Evolutionary conservation across 306 rosid genomes (phyloP).

Genomic region (Ochetophila trinervis): DNA sequence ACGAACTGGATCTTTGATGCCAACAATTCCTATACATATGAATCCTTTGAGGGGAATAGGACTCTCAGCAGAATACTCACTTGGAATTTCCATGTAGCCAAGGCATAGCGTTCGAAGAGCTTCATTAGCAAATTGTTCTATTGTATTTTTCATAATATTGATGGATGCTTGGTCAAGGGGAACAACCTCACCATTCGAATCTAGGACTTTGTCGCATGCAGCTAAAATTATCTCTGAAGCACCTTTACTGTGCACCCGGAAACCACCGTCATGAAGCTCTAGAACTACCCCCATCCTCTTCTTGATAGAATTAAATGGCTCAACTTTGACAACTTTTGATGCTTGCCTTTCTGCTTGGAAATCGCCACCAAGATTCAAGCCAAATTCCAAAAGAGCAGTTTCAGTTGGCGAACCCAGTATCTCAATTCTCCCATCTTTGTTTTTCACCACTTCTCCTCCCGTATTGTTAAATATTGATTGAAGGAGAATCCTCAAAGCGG

Average conservation of each 20-base stretch:
- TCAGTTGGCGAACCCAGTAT: slow-evolving; percentile 93
- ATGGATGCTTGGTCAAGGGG: slow-evolving; percentile 54
- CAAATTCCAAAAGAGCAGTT: slow-evolving; percentile 82
- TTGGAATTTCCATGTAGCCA: slow-evolving; percentile 65
- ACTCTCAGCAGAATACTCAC: slow-evolving; percentile 46
- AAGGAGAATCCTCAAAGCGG: slow-evolving; percentile 57
- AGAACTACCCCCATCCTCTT: slow-evolving; percentile 85
- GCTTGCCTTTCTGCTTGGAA: slow-evolving; percentile 55
- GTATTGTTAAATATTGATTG: slow-evolving; percentile 92
- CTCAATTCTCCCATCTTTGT: slow-evolving; percentile 61
- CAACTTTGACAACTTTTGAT: slow-evolving; percentile 65
- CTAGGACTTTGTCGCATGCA: slow-evolving; percentile 64
- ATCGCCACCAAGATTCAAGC: slow-evolving; percentile 74
- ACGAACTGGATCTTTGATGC: slow-evolving; percentile 97
- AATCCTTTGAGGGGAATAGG: slow-evolving; percentile 59
- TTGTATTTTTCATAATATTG: slow-evolving; percentile 48
- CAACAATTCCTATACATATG: slow-evolving; percentile 91
- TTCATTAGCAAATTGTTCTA: slow-evolving; percentile 78
- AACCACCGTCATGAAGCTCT: slow-evolving; percentile 63
- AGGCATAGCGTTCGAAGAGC: slow-evolving; percentile 95
- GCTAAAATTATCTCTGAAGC: slow-evolving; percentile 90
- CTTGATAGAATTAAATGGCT: slow-evolving; percentile 88
- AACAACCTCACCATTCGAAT: slow-evolving; percentile 56
- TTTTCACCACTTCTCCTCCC: slow-evolving; percentile 87
- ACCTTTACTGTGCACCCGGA: slow-evolving; percentile 85